Evolutionary conservation across 1,284 basidiomycete species (phyloP), one percentile per base, ranked within the genome.

Genomic region (Tilletia indica): DNA sequence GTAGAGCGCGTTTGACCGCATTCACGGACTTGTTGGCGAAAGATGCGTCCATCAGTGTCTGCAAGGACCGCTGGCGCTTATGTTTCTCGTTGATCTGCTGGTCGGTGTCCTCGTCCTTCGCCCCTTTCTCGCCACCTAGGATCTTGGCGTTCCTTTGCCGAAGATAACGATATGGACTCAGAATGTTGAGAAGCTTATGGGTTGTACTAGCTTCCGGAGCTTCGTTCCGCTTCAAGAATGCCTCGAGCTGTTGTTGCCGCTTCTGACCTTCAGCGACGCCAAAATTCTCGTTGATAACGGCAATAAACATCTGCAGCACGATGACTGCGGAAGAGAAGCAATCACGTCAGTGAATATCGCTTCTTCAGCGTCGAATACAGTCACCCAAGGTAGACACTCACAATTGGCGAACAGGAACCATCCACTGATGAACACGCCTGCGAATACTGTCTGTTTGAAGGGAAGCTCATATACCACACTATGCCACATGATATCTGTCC

Each of bases 201-300:
- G 83, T 1, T 84, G 86, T 64, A 38, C 61, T 64, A 3, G 25
- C 34, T 16, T 69, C 58, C 14, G 71, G 75, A 2, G 77, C 77
- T 70, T 87, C 86, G 4, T 86, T 78, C 49, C 85, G 85, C 49
- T 85, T 85, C 36, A 87, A 84, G 77, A 89, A 84, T 70, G 85
- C 85, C 67, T 87, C 90, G 8, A 92, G 89, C 84, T 98, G 96
- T 76, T 91, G 89, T 64, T 89, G 89, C 71, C 91, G 90, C 86
- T 97, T 97, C 64, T 91, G 89, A 83, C 96, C 93, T 81, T 98
- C 96, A 0, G 94, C 93, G 3, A 97, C 89, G 58, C 91, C 89
- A 79, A 98, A 98, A 85, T 97, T 97, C 87, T 97, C 95, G 84
- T 97, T 94, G 87, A 99, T 95, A 69, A 98, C 95, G 47, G 95